phyloP scores from a whole-genome alignment of 352 stramenopile species.

The Globisporangium polare region DNA sequence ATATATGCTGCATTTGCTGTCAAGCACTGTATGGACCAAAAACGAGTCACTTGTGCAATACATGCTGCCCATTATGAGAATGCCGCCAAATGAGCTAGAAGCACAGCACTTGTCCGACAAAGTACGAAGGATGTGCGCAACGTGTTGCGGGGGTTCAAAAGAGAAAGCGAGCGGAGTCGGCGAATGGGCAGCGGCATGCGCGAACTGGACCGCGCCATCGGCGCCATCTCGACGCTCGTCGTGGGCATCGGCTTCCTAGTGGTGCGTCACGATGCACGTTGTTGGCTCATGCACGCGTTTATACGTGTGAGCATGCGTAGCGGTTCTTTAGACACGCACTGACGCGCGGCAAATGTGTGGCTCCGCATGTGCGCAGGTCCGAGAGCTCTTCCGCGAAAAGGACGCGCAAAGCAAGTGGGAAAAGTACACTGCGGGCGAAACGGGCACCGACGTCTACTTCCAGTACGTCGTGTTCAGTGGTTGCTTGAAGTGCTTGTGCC shows the following conservation, averaged over 20 bases:
- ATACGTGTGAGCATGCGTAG: not conserved
- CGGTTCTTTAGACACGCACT: not conserved
- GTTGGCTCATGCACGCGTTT: not conserved
- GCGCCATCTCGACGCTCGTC: slow-evolving; percentile 68
- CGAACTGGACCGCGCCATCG: slow-evolving; percentile 76
- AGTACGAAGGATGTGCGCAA: slow-evolving; percentile 12
- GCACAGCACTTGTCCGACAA: not conserved
- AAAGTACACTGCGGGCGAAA: slow-evolving; percentile 37
- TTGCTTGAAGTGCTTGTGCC: not conserved
- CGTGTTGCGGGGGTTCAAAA: slow-evolving; percentile 9
- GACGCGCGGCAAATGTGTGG: slow-evolving; percentile 9
- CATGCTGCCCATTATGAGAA: not conserved
- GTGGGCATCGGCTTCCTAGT: slow-evolving; percentile 68
- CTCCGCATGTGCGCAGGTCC: slow-evolving; percentile 31
- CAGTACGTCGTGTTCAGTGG: slow-evolving; percentile 31
- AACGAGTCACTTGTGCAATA: not conserved
- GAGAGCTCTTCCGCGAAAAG: slow-evolving; percentile 56
- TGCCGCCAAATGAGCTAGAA: not conserved
- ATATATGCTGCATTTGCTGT: not conserved
- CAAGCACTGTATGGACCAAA: not conserved
- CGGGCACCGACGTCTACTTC: slow-evolving; percentile 69
- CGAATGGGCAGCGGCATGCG: slow-evolving; percentile 57
- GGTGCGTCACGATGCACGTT: slow-evolving; percentile 24
- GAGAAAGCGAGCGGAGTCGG: not conserved
- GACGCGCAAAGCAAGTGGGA: slow-evolving; percentile 54